phyloP scores from a whole-genome alignment of 1,139 yeast genomes.

The Debaryomycetaceae sp. region DNA sequence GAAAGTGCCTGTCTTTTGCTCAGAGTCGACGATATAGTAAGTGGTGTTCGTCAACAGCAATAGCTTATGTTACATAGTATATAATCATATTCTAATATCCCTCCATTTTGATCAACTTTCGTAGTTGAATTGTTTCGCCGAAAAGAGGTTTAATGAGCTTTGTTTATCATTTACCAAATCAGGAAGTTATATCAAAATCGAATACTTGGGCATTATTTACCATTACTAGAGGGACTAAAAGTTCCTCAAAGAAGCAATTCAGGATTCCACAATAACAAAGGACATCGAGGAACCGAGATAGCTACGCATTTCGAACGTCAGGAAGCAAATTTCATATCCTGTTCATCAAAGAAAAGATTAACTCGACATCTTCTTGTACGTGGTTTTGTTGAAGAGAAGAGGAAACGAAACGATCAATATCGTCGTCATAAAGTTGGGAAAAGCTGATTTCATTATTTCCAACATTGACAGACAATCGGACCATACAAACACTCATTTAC shows the following conservation, averaged over 20 bases:
- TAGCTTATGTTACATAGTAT: conserved; percentile 3
- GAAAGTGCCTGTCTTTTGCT: conserved; percentile 93
- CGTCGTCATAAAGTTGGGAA: background rate
- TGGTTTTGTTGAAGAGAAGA: background rate
- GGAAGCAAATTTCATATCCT: background rate
- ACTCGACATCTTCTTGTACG: background rate
- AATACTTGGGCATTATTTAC: background rate
- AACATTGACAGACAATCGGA: background rate
- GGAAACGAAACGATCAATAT: background rate
- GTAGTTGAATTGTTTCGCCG: background rate
- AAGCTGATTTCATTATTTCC: background rate
- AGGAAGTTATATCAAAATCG: background rate
- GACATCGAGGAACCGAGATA: background rate
- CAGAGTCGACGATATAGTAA: conserved; percentile 96
- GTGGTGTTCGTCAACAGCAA: conserved; percentile 72
- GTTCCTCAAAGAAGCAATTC: background rate
- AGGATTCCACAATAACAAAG: background rate
- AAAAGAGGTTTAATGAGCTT: background rate
- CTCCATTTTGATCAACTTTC: background rate
- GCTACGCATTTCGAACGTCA: background rate
- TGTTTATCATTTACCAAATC: background rate
- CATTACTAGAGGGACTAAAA: background rate
- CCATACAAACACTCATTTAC: background rate
- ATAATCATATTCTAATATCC: background rate
- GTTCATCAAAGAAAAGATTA: background rate